Percentiles rank a stretch among this genome's conserved stretches.
These are phyloP conservation scores for Xylariaceae sp. DNA, from an alignment of 2,329 filamentous ascomycete species.

Conservation along the genomic window DNA sequence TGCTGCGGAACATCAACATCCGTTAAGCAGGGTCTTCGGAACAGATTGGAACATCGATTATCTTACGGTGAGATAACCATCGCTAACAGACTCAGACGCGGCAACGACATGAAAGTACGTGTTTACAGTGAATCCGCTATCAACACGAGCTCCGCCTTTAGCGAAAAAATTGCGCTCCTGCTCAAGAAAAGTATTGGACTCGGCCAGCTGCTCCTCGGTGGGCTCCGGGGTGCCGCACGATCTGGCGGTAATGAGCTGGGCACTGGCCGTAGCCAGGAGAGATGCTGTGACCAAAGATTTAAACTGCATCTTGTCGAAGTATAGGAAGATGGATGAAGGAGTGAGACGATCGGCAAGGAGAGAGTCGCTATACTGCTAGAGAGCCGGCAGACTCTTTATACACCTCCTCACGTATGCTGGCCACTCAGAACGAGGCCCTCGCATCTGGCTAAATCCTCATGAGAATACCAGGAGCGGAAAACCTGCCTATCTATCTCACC, in stretches of 20 bases:
- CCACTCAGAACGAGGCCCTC: neutral
- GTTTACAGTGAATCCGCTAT: constrained; percentile 33
- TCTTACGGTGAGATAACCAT: constrained; percentile 36
- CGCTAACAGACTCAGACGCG: constrained; percentile 26
- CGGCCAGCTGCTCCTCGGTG: constrained; percentile 26
- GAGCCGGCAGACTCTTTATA: neutral
- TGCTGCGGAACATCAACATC: constrained; percentile 28
- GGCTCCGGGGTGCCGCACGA: constrained; percentile 30
- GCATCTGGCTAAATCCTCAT: neutral
- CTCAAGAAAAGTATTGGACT: constrained; percentile 24
- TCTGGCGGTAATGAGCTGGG: constrained; percentile 20
- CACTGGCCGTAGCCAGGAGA: constrained; percentile 25
- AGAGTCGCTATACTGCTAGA: neutral
- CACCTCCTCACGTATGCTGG: no score
- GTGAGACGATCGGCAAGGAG: constrained; percentile 2
- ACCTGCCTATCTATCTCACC: neutral
- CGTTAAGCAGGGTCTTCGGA: neutral
- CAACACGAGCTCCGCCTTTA: constrained; percentile 21
- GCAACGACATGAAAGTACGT: constrained; percentile 38
- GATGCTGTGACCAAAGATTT: constrained; percentile 20
- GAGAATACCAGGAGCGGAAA: neutral
- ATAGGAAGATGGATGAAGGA: constrained; percentile 6
- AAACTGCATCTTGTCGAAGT: constrained; percentile 24
- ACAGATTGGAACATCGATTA: neutral
- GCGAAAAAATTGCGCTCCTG: constrained; percentile 23